phyloP scores from a whole-genome alignment of 2,329 filamentous ascomycete species.

The Claviceps pazoutovae region DNA sequence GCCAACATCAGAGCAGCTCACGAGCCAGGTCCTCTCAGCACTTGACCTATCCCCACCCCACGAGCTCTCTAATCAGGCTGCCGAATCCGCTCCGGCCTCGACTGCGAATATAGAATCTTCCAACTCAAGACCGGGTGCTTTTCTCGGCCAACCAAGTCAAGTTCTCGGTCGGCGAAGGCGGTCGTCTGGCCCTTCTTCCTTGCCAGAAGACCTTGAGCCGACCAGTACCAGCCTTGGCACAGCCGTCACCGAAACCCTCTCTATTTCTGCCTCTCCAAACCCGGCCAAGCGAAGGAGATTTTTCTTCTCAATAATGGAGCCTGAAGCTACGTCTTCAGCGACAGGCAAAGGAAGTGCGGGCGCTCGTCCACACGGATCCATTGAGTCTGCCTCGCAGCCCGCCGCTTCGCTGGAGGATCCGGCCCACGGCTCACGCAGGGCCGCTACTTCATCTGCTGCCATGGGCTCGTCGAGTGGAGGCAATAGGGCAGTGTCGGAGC shows the following conservation, averaged over 20 bases:
- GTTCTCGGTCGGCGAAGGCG: conserved; percentile 44
- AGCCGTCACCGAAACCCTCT: conserved; percentile 5
- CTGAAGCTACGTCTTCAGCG: conserved; percentile 36
- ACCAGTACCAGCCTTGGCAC: conserved; percentile 13
- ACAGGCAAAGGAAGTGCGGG: conserved; percentile 41
- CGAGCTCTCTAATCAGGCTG: conserved; percentile 11
- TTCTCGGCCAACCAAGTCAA: conserved; percentile 17
- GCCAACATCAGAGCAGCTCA: conserved; percentile 34
- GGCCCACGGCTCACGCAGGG: conserved; percentile 35
- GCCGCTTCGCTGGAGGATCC: conserved; percentile 12
- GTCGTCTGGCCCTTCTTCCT: conserved; percentile 26
- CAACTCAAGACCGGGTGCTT: conserved; percentile 13
- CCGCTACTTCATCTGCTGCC: conserved; percentile 24
- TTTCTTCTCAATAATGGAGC: conserved; percentile 43
- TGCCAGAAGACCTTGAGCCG: conserved; percentile 14
- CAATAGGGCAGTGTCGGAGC: conserved; percentile 9
- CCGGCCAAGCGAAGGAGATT: conserved; percentile 42
- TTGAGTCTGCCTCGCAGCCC: conserved; percentile 14
- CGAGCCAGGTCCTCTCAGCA: conserved; percentile 32
- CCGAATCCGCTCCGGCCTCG: conserved; percentile 16
- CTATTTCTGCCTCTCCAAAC: conserved; percentile 7
- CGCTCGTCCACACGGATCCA: conserved; percentile 28
- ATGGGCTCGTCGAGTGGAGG: conserved; percentile 39
- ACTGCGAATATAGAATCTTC: conserved; percentile 29
- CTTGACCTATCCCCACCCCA: conserved; percentile 15